These are phyloP conservation scores for Diaporthe sp. DNA, from an alignment of 2,329 filamentous ascomycete species.

Conservation along the genomic window DNA sequence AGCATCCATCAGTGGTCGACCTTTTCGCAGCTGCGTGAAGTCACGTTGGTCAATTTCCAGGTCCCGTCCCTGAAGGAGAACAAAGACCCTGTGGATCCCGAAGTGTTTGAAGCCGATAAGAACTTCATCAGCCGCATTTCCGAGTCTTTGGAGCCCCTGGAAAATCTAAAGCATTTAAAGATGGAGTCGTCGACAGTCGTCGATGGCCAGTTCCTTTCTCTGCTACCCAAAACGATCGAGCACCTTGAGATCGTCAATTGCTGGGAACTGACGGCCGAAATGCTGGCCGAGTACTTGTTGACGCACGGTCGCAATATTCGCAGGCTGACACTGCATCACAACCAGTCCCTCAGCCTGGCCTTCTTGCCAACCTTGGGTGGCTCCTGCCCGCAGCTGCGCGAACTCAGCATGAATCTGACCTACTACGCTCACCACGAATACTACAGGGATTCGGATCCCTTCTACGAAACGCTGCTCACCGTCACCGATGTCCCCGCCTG, in stretches of 20 bases:
- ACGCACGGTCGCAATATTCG: conserved; percentile 77
- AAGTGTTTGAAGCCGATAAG: conserved; percentile 55
- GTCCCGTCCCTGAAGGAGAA: conserved; percentile 62
- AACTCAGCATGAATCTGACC: conserved; percentile 82
- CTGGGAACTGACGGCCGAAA: conserved; percentile 77
- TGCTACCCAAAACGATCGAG: conserved; percentile 75
- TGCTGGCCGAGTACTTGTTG: conserved; percentile 75
- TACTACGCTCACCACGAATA: conserved; percentile 80
- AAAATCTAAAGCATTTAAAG: conserved; percentile 74
- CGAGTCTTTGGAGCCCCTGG: conserved; percentile 66
- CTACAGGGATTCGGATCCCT: conserved; percentile 80
- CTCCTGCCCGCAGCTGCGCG: conserved; percentile 78
- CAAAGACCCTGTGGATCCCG: conserved; percentile 53
- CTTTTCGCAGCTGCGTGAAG: conserved; percentile 69
- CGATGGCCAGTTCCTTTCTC: conserved; percentile 76
- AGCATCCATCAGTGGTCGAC: conserved; percentile 67
- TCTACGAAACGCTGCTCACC: conserved; percentile 78
- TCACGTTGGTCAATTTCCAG: conserved; percentile 76
- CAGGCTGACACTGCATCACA: conserved; percentile 80
- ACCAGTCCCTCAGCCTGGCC: conserved; percentile 80
- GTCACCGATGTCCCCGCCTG: conserved; percentile 79
- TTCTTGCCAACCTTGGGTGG: conserved; percentile 78
- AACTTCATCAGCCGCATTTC: conserved; percentile 56
- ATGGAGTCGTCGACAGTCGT: conserved; percentile 83
- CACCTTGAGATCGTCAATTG: conserved; percentile 85